Base-by-base conservation (phyloP, 179 eudicot genomes). In the Corrigiola litoralis region DNA sequence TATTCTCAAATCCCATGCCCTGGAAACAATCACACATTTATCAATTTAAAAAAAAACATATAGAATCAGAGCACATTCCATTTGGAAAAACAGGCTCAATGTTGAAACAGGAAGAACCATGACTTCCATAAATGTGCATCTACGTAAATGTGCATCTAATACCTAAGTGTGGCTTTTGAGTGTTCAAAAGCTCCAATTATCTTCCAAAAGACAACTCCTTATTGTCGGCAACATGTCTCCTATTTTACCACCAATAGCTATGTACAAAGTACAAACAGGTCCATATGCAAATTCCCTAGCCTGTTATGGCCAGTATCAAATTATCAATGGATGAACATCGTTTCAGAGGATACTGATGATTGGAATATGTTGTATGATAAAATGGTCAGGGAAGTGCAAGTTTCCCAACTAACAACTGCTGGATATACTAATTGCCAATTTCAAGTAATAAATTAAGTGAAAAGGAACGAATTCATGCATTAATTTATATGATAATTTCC, bases 1-100 rank as follows among this genome's bases (percentile, higher is more conserved):
- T 64, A 52, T 65, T 79, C 47, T 50, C 75, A 48, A 65, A 41
- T 27, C 66, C 42, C 40, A 58, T 62, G 32, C 88, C 85, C 97
- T 91, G 87, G 69, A 76, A 65, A 45, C 24, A 55, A 23, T 3
- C 33, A n/a, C 29, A n/a, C 47, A 66, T 32, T 41, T 17, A 60
- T 59, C 8, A 38, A 44, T 36, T 54, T 44, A 8, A 31, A 16
- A 52, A 33, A 27, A 25, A 42, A 32, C 54, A 24, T 20, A 1
- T 36, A 14, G n/a, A 31, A 21, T n/a, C 1, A 54, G n/a, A n/a
- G n/a, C n/a, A n/a, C n/a, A n/a, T n/a, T n/a, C n/a, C n/a, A n/a
- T n/a, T 29, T n/a, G n/a, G 23, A 21, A 1, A 18, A 4, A 29
- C 38, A 53, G 17, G 3, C 37, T 18, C n/a, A 24, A 28, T 56